Evolutionary conservation across 768 basidiomycete species (phyloP).

Genomic region (Collybia sp.): DNA sequence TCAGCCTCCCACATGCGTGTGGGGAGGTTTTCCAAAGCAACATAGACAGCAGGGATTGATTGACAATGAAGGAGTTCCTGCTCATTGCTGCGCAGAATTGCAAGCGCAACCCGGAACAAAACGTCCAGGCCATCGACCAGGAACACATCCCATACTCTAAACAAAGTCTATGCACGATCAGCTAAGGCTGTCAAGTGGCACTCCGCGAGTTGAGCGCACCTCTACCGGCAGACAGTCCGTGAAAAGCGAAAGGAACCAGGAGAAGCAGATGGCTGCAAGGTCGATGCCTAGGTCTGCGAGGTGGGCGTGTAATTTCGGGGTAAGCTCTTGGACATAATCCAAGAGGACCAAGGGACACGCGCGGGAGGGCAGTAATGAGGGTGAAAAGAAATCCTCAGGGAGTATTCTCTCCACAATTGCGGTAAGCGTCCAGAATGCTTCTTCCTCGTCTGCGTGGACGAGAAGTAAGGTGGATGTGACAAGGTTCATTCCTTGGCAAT

Average conservation of each 20-base stretch:
- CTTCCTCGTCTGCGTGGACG: slow-evolving; percentile 92
- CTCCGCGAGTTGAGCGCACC: slow-evolving; percentile 33
- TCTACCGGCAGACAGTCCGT: slow-evolving; percentile 95
- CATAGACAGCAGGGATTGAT: slow-evolving; percentile 86
- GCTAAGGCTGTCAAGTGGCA: not conserved
- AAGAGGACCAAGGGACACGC: slow-evolving; percentile 90
- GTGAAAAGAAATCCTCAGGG: slow-evolving; percentile 92
- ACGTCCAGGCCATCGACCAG: slow-evolving; percentile 91
- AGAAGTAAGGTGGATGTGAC: slow-evolving; percentile 92
- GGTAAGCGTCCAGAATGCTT: slow-evolving; percentile 92
- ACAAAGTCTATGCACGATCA: slow-evolving; percentile 61
- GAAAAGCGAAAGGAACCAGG: slow-evolving; percentile 96
- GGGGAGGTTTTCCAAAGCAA: slow-evolving; percentile 83
- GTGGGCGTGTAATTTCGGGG: slow-evolving; percentile 74
- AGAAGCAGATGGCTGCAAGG: slow-evolving; percentile 92
- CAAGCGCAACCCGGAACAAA: slow-evolving; percentile 85
- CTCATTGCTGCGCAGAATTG: slow-evolving; percentile 81
- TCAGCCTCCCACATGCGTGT: slow-evolving; percentile 94
- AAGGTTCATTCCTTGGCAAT: slow-evolving; percentile 95
- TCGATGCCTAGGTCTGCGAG: slow-evolving; percentile 82
- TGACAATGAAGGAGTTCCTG: slow-evolving; percentile 79
- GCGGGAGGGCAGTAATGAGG: slow-evolving; percentile 85
- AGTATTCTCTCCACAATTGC: slow-evolving; percentile 87
- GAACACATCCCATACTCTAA: slow-evolving; percentile 95
- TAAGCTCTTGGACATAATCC: slow-evolving; percentile 77